A percentile compares a stretch with the other conserved stretches of the same genome.
Conservation (phyloP, 106 monocot species). For the Gastrodia elata region DNA sequence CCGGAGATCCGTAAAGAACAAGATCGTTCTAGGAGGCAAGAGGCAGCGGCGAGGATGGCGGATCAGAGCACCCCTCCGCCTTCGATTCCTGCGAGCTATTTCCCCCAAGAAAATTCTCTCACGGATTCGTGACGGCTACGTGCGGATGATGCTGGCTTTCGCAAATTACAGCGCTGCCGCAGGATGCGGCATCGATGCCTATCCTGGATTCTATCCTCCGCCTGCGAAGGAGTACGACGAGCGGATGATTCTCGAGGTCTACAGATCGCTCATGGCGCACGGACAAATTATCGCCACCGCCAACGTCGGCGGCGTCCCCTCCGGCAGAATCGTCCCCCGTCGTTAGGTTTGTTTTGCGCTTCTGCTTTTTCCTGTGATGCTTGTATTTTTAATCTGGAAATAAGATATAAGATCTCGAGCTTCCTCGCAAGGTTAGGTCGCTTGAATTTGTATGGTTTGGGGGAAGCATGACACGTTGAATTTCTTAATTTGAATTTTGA, state of each 20-base stretch:
- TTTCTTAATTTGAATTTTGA: too few relatives aligned
- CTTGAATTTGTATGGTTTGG: too few relatives aligned
- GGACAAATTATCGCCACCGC: conserved; percentile 15
- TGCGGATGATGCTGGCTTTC: conserved; percentile 49
- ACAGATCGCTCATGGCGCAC: conserved; percentile 33
- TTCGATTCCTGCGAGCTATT: conserved; percentile 17
- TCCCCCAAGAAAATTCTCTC: conserved; percentile 25
- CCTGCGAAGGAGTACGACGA: conserved; percentile 52
- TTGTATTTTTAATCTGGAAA: too few relatives aligned
- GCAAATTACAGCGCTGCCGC: conserved; percentile 15
- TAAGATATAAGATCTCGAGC: too few relatives aligned
- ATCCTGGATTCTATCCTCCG: conserved; percentile 10
- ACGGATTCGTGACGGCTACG: conserved; percentile 51
- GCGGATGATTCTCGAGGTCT: conserved; percentile 46
- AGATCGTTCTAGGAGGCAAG: conserved; percentile 14
- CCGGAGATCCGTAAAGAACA: conserved; percentile 1
- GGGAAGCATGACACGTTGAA: too few relatives aligned
- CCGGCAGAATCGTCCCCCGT: background rate
- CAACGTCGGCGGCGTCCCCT: background rate
- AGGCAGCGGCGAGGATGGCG: conserved; percentile 22
- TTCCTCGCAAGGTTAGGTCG: too few relatives aligned
- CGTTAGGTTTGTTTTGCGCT: background rate
- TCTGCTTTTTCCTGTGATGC: too few relatives aligned
- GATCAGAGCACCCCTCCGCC: conserved; percentile 13
- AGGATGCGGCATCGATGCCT: conserved; percentile 12